Conservation (phyloP, 2,329 filamentous ascomycete species). For the Ilyonectria robusta region DNA sequence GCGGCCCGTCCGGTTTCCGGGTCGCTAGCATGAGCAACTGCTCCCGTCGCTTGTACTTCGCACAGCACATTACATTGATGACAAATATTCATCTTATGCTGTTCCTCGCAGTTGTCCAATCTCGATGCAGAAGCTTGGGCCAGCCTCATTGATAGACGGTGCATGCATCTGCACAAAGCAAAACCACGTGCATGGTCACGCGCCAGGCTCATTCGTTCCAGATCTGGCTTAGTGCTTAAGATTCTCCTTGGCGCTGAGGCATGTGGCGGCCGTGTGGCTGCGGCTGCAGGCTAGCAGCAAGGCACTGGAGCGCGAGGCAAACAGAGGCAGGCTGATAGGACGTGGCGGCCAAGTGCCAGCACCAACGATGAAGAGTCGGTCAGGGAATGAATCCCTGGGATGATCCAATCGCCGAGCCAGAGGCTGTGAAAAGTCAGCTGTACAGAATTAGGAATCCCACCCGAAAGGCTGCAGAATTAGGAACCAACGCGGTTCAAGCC, state of each 20-base stretch:
- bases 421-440: constrained; percentile 8
- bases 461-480: constrained; percentile 18
- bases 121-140: not conserved
- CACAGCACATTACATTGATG: not conserved
- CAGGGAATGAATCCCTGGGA: constrained; percentile 17
- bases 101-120: not conserved
- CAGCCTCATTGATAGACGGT: not conserved
- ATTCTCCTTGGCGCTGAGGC: constrained; percentile 14
- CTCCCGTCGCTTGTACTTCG: not conserved
- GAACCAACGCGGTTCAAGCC: constrained; percentile 14
- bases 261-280: constrained; percentile 15
- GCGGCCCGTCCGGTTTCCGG: not conserved
- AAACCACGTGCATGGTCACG: constrained; percentile 32
- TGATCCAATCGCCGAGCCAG: constrained; percentile 9
- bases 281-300: constrained; percentile 6
- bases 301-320: constrained; percentile 1
- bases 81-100: not conserved
- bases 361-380: constrained; percentile 4
- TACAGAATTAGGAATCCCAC: constrained; percentile 22
- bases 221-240: constrained; percentile 15
- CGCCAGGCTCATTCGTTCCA: constrained; percentile 3
- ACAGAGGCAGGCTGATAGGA: not conserved
- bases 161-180: constrained; percentile 10
- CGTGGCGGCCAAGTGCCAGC: constrained; percentile 7
- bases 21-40: not conserved